Percentiles rank a stretch among this genome's conserved stretches.
Evolutionary conservation across 495 filamentous ascomycete species (phyloP).

Genomic region (Aspergillus homomorphus): DNA sequence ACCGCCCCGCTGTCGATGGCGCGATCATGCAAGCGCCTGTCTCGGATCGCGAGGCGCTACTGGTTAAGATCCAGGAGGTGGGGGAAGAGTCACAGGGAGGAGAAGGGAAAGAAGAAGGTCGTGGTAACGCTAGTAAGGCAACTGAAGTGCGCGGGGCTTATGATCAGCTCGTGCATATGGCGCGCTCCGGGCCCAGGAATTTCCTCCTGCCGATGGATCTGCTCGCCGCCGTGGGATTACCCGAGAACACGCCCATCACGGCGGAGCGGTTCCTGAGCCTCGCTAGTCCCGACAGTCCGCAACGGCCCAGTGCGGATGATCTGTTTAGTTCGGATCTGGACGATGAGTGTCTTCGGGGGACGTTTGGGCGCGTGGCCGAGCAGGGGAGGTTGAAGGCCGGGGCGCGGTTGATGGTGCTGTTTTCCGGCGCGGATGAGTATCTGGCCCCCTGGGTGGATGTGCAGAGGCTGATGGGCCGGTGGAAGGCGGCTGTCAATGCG

Average conservation of each 20-base stretch:
- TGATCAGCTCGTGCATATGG: slow-evolving; percentile 49
- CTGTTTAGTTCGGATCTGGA: slow-evolving; percentile 79
- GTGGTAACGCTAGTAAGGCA: no score
- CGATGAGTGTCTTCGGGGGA: slow-evolving; percentile 53
- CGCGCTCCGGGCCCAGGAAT: slow-evolving; percentile 36
- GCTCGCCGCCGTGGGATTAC: slow-evolving; percentile 45
- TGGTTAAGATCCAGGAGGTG: slow-evolving; percentile 24
- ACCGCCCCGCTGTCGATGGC: slow-evolving; percentile 61
- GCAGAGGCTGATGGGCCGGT: slow-evolving; percentile 56
- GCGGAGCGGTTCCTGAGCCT: slow-evolving; percentile 63
- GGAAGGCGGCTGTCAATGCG: slow-evolving; percentile 59
- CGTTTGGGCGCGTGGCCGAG: slow-evolving; percentile 62
- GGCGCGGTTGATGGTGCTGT: slow-evolving; percentile 51
- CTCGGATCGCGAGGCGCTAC: slow-evolving; percentile 70
- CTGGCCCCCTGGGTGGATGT: slow-evolving; percentile 64
- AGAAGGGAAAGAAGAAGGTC: no score
- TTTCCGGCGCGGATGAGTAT: slow-evolving; percentile 70
- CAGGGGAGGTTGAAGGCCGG: slow-evolving; percentile 54
- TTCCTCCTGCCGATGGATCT: slow-evolving; percentile 56
- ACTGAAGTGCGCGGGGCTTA: slow-evolving; percentile 39
- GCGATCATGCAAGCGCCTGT: slow-evolving; percentile 80
- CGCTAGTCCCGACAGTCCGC: slow-evolving; percentile 49
- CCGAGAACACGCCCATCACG: slow-evolving; percentile 53
- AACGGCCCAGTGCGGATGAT: slow-evolving; percentile 72
- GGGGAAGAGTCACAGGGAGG: no score